A percentile compares a stretch with the other conserved stretches of the same genome.
phyloP scores from a whole-genome alignment of 2,329 filamentous ascomycete species.

The Aspergillus candidus region DNA sequence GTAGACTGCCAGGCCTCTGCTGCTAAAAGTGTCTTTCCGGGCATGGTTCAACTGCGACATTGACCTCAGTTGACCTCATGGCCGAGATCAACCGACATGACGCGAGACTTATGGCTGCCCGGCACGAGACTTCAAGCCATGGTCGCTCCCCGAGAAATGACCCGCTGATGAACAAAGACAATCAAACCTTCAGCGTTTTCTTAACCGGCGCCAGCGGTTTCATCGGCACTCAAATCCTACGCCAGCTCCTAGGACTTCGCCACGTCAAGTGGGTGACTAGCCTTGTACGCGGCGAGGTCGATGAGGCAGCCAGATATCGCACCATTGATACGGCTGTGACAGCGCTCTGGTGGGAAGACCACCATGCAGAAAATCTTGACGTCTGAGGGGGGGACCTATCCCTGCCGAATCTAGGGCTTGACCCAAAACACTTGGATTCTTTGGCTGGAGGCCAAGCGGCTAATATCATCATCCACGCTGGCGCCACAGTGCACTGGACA shows the following conservation, averaged over 20 bases:
- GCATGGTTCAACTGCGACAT: too few species aligned
- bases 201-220: slow-evolving; percentile 19
- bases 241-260: slow-evolving; percentile 8
- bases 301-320: not conserved
- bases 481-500: slow-evolving; percentile 8
- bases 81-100: too few species aligned
- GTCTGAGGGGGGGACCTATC: slow-evolving; percentile 18
- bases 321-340: slow-evolving; percentile 7
- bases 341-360: slow-evolving; percentile 15
- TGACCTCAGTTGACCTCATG: too few species aligned
- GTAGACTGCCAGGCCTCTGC: too few species aligned
- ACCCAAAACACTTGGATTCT: slow-evolving; percentile 1
- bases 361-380: slow-evolving; percentile 13
- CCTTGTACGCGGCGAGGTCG: slow-evolving; percentile 11
- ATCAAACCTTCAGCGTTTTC: slow-evolving; percentile 7
- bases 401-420: slow-evolving; percentile 5
- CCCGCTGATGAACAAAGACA: too few species aligned
- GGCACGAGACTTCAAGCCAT: slow-evolving; percentile 5
- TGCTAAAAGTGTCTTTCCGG: too few species aligned
- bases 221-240: slow-evolving; percentile 18
- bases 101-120: slow-evolving; percentile 1
- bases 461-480: slow-evolving; percentile 8
- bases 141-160: slow-evolving; percentile 1
- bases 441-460: slow-evolving; percentile 4
- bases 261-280: slow-evolving; percentile 11